phyloP scores from a whole-genome alignment of 106 monocot species.

The Phalaenopsis aphrodite region DNA sequence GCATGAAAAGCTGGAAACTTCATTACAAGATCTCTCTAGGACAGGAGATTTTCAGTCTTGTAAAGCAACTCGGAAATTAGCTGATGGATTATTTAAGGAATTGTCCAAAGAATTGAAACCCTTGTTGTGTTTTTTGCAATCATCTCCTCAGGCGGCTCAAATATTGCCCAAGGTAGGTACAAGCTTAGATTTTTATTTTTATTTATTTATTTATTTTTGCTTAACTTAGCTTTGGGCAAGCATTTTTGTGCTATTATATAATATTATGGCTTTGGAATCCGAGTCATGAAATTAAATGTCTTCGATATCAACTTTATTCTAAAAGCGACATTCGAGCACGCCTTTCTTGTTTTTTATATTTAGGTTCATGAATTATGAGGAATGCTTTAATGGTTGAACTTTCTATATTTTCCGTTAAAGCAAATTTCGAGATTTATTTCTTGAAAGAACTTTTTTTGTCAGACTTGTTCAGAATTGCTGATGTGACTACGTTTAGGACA shows the following conservation, averaged over 20 bases:
- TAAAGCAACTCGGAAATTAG: constrained; percentile 70
- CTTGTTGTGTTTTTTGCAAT: constrained; percentile 54
- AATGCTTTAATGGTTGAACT: neutral
- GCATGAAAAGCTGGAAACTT: constrained; percentile 81
- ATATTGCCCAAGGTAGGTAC: constrained; percentile 85
- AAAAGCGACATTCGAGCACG: neutral
- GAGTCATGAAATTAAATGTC: neutral
- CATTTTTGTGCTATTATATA: neutral
- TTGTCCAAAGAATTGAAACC: constrained; percentile 76
- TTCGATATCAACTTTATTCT: neutral
- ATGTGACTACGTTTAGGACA: neutral
- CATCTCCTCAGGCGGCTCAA: constrained; percentile 64
- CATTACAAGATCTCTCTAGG: constrained; percentile 76
- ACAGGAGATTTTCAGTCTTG: constrained; percentile 82
- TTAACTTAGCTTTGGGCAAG: no score
- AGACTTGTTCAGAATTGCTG: neutral
- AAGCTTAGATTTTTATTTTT: neutral
- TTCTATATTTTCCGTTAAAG: neutral
- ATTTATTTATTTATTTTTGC: no score
- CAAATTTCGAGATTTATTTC: neutral
- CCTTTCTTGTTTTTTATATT: neutral
- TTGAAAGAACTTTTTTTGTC: neutral
- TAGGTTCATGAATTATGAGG: neutral
- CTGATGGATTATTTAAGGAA: constrained; percentile 78
- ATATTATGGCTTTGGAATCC: neutral